Base-by-base conservation (phyloP, 1,284 basidiomycete genomes). In the Blastosporella zonata region DNA sequence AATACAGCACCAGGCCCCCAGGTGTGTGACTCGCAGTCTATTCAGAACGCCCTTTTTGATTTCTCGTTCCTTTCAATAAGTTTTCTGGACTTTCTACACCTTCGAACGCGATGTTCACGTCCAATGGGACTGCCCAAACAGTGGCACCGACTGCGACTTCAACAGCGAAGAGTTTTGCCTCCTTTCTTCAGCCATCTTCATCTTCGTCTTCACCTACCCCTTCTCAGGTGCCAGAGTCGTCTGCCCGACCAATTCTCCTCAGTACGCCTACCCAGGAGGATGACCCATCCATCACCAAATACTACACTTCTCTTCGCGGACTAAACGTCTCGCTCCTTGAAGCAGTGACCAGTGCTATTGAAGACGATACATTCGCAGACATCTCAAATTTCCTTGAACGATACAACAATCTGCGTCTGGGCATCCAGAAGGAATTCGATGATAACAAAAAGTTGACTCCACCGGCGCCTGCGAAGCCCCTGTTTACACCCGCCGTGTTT, bases 331-430 rank as follows among this genome's bases (percentile, higher is more conserved):
- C 89, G 0, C 73, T 93, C 58, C 61, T 89, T 25, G 70, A 78
- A 3, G 78, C 82, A 25, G 67, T 93, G 39, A 74, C 78, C 10
- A 75, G 78, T 44, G 76, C 79, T 3, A 66, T 92, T 17, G 81
- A 88, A 23, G 68, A 75, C 7, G 90, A 95, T 64, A 84, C 88
- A 1, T 93, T 93, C 64, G 63, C 72, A n/a, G 83, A 95, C 58
- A 66, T 93, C 2, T 70, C 76, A 3, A 65, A 67, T 7, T 58
- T 90, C 7, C 46, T 84, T n/a, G 77, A 81, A 47, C 78, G 78
- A 46, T 94, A 95, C 67, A 80, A 75, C 57, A 70, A 66, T 8
- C 66, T 85, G 36, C 75, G 89, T 5, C 63, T 71, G 6, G 72
- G 74, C 33, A 76, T 85, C 6, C 79, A 83, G 59, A 75, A 74